These are phyloP conservation scores for Aspergillus ellipticus DNA, from an alignment of 495 filamentous ascomycete genomes.

Conservation along the genomic window DNA sequence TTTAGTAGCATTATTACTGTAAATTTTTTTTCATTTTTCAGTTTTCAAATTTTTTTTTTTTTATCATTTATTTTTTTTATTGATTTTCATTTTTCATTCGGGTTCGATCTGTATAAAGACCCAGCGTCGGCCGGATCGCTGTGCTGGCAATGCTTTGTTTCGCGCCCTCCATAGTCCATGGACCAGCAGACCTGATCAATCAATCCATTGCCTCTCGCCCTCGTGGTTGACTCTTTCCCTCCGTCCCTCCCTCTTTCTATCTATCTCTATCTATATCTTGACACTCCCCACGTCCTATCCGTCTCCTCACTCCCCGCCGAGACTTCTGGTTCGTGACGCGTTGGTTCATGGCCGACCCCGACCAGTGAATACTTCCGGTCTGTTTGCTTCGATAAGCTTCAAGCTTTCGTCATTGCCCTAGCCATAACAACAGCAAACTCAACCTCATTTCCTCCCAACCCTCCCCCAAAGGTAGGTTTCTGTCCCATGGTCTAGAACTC, in stretches of 20 bases:
- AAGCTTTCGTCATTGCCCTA: conserved; percentile 12
- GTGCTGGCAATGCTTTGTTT: background rate
- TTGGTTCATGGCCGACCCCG: background rate
- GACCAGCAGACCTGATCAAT: background rate
- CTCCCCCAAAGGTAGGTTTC: background rate
- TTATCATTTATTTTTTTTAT: background rate
- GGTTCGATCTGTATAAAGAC: background rate
- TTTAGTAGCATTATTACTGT: background rate
- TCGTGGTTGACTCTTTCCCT: too few species aligned
- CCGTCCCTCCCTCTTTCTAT: background rate
- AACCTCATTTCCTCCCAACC: background rate
- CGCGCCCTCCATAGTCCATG: too few species aligned
- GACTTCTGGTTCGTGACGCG: background rate
- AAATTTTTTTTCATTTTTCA: background rate
- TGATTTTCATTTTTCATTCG: background rate
- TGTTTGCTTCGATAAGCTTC: conserved; percentile 12
- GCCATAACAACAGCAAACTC: background rate
- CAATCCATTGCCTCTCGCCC: background rate
- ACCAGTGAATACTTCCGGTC: background rate
- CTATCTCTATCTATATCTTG: background rate
- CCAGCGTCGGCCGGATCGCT: background rate
- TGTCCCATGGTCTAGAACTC: background rate
- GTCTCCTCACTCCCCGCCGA: too few species aligned
- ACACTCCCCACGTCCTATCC: too few species aligned
- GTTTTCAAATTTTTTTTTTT: background rate